Conservation (phyloP, 2,329 filamentous ascomycete genomes). For the Ophiostoma sp. region DNA sequence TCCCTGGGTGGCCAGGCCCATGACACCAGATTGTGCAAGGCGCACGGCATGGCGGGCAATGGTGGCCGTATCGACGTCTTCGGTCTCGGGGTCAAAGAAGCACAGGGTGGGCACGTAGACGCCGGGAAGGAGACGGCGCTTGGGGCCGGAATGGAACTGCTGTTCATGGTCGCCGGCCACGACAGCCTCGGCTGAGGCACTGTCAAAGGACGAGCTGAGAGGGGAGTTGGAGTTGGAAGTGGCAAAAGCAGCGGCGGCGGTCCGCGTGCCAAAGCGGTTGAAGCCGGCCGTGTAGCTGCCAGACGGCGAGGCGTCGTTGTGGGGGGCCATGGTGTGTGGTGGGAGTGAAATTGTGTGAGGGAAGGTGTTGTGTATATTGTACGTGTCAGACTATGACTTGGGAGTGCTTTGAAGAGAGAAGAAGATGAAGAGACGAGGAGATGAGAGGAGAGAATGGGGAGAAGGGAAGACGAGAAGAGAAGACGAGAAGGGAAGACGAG, state of each 20-base stretch:
- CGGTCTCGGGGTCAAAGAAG: conserved; percentile 61
- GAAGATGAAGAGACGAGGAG: neutral
- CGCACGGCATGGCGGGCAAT: conserved; percentile 59
- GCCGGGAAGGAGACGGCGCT: conserved; percentile 42
- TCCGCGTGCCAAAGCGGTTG: conserved; percentile 33
- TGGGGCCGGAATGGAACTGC: conserved; percentile 23
- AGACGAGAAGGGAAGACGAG: neutral
- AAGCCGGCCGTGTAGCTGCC: conserved; percentile 43
- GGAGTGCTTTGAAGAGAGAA: neutral
- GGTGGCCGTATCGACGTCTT: conserved; percentile 61
- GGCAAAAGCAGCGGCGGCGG: conserved; percentile 29
- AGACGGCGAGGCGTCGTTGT: conserved; percentile 45
- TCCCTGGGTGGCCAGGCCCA: conserved; percentile 70
- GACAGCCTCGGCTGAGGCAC: neutral
- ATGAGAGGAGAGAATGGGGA: neutral
- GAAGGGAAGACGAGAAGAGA: neutral
- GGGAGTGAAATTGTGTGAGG: neutral
- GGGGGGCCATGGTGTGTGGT: conserved; percentile 37
- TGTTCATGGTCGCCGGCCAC: neutral
- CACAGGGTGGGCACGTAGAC: conserved; percentile 70
- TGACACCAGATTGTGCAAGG: conserved; percentile 67
- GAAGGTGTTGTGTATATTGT: neutral
- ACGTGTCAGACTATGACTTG: neutral
- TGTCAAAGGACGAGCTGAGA: conserved; percentile 30
- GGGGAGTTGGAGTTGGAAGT: conserved; percentile 29